Evolutionary conservation across 768 basidiomycete genomes (phyloP), one percentile per base, ranked within the genome.

Genomic region (Phaeolepiota aurea): DNA sequence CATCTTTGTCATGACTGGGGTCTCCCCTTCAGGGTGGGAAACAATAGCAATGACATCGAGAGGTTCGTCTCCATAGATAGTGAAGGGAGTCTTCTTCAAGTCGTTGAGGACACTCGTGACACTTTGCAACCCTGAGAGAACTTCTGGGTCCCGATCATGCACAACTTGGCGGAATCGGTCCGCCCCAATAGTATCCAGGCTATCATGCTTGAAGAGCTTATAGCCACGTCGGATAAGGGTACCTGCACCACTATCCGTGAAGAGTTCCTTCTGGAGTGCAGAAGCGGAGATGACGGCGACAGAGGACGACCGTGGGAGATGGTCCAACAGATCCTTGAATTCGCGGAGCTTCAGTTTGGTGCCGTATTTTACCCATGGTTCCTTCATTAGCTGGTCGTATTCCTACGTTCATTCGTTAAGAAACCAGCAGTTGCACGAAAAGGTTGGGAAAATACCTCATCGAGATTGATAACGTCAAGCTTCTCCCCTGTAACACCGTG

Each of bases 291-390:
- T 99, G 64, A 99, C 91, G 50, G 96, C 94, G 38, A 99, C 96
- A 28, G 93, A 97, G 13, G 94, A 96, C 2, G 96, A 87, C 44
- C 96, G 92, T 12, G 96, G 96, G 47, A 98, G 89, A 66, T 93
- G 85, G 57, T 98, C 96, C 32, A 99, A 78, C 40, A 99, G 82
- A 55, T 98, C 96, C 66, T 99, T 99, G 74, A 99, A 97, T 62
- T 98, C 94, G 48, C 96, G 85, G 43, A 99, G 76, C 67, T 98
- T 98, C 61, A 99, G 87, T 64, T 99, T 99, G 48, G 94, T 98
- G 45, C 94, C 96, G 58, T 81, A 97, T 60, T 96, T 96, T 62
- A 99, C 94, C 96, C 96, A 99, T 4, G 92, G 77, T 64, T 98
- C 87, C 55, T 92, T 93, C 92, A 98, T 88, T 44, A 99, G 81